Conservation (phyloP, 768 basidiomycete species). For the Trametes meyenii region DNA sequence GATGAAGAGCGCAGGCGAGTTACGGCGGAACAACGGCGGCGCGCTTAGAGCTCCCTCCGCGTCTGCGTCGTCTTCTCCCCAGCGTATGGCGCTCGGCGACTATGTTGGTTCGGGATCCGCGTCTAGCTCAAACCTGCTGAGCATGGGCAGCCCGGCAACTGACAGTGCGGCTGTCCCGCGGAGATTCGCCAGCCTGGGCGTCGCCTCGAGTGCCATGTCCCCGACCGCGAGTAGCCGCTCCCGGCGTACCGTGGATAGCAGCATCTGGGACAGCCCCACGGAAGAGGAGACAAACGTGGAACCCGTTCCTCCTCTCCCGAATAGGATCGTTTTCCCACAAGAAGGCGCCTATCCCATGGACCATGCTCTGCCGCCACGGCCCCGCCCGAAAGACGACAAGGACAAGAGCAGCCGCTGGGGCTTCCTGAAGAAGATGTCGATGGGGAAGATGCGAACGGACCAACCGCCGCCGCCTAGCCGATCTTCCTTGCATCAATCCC, state of each 20-base stretch:
- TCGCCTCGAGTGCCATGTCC: slow-evolving; percentile 42
- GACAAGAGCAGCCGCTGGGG: slow-evolving; percentile 86
- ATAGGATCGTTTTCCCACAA: slow-evolving; percentile 17
- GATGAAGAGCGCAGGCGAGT: slow-evolving; percentile 88
- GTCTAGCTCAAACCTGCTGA: slow-evolving; percentile 69
- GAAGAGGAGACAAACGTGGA: slow-evolving; percentile 27
- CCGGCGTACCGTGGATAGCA: slow-evolving; percentile 42
- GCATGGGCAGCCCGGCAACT: slow-evolving; percentile 37
- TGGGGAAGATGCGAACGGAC: slow-evolving; percentile 86
- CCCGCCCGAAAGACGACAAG: slow-evolving; percentile 40
- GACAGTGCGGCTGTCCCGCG: slow-evolving; percentile 40
- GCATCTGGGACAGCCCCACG: slow-evolving; percentile 53
- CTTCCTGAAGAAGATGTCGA: slow-evolving; percentile 98
- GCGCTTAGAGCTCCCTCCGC: slow-evolving; percentile 30
- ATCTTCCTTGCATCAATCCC: slow-evolving; percentile 36
- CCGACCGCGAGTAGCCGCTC: slow-evolving; percentile 42
- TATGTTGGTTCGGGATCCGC: slow-evolving; percentile 65
- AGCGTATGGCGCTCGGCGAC: slow-evolving; percentile 48
- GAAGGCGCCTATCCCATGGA: slow-evolving; percentile 20
- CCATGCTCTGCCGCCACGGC: slow-evolving; percentile 17
- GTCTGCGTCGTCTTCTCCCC: slow-evolving; percentile 38
- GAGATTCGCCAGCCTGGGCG: slow-evolving; percentile 72
- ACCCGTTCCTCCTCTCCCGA: slow-evolving; percentile 22
- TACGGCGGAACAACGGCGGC: slow-evolving; percentile 52
- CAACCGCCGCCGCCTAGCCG: slow-evolving; percentile 42